These are phyloP conservation scores for Trifolium pratense DNA, from an alignment of 306 rosid species.

Conservation along the genomic window DNA sequence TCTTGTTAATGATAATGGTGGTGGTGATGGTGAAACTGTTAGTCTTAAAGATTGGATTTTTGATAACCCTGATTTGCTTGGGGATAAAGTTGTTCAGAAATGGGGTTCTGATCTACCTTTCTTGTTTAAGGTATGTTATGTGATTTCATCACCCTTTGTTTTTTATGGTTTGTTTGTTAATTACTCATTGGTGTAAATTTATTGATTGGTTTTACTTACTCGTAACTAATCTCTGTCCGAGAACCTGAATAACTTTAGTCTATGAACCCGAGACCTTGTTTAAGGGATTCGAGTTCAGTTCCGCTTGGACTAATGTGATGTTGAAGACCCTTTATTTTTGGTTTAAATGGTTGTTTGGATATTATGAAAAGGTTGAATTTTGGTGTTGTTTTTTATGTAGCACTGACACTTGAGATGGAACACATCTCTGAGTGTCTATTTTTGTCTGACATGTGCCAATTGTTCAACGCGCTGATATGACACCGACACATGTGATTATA, in stretches of 20 bases:
- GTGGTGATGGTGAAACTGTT: constrained; percentile 12
- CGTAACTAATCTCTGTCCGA: too few relatives aligned
- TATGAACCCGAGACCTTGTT: too few relatives aligned
- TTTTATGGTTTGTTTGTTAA: too few relatives aligned
- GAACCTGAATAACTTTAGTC: too few relatives aligned
- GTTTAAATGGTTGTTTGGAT: not conserved
- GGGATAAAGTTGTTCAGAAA: constrained; percentile 61
- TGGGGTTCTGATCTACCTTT: constrained; percentile 95
- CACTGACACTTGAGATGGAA: not conserved
- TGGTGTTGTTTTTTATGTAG: constrained; percentile 5
- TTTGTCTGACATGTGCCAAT: not conserved
- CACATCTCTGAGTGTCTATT: not conserved
- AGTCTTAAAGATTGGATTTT: constrained; percentile 78
- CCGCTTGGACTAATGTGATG: not conserved
- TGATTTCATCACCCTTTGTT: not conserved
- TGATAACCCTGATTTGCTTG: constrained; percentile 72
- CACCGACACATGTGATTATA: not conserved
- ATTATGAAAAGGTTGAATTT: not conserved
- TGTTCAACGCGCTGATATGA: too few relatives aligned
- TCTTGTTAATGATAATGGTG: constrained; percentile 32
- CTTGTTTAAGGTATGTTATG: constrained; percentile 71
- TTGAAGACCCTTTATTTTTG: not conserved
- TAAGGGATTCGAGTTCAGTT: not conserved
- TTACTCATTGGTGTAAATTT: not conserved
- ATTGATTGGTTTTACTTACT: too few relatives aligned